A percentile compares a stretch with the other conserved stretches of the same genome.
Evolutionary conservation across 805 yeast species (phyloP).

Genomic region (Brettanomyces naardenensis): DNA sequence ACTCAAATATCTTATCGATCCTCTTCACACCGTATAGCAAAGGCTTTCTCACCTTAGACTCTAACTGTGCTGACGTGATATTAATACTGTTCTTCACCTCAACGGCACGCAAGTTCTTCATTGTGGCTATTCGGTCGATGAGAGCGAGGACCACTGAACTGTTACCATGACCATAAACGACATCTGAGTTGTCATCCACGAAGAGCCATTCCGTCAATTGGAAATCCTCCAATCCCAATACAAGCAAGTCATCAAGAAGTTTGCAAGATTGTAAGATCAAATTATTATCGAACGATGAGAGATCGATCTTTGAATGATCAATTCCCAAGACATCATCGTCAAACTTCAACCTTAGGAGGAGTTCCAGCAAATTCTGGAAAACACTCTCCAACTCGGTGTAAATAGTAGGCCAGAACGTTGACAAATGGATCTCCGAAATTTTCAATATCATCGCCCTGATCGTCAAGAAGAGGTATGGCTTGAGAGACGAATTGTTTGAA

Average conservation of each 20-base stretch:
- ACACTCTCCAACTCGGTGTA: slow-evolving; percentile 51
- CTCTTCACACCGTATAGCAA: slow-evolving; percentile 35
- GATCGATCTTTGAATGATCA: slow-evolving; percentile 5
- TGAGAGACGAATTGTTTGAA: slow-evolving; percentile 23
- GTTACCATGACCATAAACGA: slow-evolving; percentile 18
- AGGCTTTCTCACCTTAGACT: slow-evolving; percentile 28
- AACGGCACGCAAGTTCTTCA: slow-evolving; percentile 18
- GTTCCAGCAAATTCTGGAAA: slow-evolving; percentile 31
- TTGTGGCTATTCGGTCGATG: slow-evolving; percentile 24
- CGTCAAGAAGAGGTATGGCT: slow-evolving; percentile 42
- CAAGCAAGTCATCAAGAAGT: slow-evolving; percentile 64
- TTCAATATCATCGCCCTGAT: slow-evolving; percentile 59
- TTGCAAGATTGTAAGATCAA: slow-evolving; percentile 59
- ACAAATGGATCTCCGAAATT: slow-evolving; percentile 55
- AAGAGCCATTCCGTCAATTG: slow-evolving; percentile 80
- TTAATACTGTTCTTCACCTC: slow-evolving; percentile 12
- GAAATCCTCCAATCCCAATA: slow-evolving; percentile 69
- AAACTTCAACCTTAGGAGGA: slow-evolving; percentile 9
- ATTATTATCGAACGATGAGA: slow-evolving; percentile 29
- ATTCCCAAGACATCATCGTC: slow-evolving; percentile 7
- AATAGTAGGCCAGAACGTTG: slow-evolving; percentile 63
- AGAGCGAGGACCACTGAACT: slow-evolving; percentile 28
- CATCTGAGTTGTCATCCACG: slow-evolving; percentile 46
- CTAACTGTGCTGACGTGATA: slow-evolving; percentile 9
- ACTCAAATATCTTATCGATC: slow-evolving; percentile 34